Conservation (phyloP, 164 flowering plant species). For the Umbilicus rupestris region DNA sequence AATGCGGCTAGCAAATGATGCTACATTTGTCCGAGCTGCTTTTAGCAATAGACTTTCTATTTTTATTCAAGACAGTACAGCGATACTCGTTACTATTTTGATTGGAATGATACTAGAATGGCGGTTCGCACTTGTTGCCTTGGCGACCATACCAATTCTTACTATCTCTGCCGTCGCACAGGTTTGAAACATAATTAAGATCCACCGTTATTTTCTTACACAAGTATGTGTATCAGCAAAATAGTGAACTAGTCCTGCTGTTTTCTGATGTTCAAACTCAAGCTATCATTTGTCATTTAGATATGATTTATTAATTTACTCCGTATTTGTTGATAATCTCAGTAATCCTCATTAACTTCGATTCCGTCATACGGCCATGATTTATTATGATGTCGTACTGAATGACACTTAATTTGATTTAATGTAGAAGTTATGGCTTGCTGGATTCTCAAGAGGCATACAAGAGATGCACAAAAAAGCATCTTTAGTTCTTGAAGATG, state of each 20-base stretch:
- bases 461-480: conserved; percentile 98
- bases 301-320: neutral
- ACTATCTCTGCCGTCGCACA: conserved; percentile 83
- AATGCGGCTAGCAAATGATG: conserved; percentile 98
- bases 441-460: conserved; percentile 95
- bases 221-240: too few relatives aligned
- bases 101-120: conserved; percentile 84
- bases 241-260: neutral
- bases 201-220: too few relatives aligned
- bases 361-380: neutral
- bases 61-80: conserved; percentile 86
- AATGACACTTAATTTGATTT: neutral
- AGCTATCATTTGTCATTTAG: neutral
- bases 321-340: neutral
- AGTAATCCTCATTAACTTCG: neutral
- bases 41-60: conserved; percentile 93
- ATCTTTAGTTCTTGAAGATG: conserved; percentile 93
- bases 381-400: neutral
- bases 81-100: conserved; percentile 72
- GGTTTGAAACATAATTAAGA: too few relatives aligned
- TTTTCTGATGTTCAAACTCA: too few relatives aligned
- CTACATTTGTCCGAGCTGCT: conserved; percentile 96
- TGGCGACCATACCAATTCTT: conserved; percentile 83
- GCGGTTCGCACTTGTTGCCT: conserved; percentile 87
- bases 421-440: conserved; percentile 96